Evolutionary conservation across 495 filamentous ascomycete species (phyloP), one percentile per base, ranked within the genome.

Genomic region (Aspergillus olivimuriae): DNA sequence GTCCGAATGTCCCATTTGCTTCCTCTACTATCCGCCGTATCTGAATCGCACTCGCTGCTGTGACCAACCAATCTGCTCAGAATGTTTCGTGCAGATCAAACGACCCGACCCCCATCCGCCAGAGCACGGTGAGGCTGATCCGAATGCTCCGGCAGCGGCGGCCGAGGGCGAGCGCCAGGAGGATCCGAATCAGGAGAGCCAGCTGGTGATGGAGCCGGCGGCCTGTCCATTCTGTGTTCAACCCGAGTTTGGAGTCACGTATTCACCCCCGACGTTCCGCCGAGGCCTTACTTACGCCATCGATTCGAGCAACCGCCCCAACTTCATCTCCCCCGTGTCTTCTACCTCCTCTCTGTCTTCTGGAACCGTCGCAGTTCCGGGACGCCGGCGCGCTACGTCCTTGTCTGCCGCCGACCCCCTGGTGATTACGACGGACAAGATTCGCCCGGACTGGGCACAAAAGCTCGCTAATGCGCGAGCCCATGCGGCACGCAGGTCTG

Each of bases 11-110:
- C 91, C 94, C 16, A 94, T 98, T 41, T 98, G 92, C 68, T 94
- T 96, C 60, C 68, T 98, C 19, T 91, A 89, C 58, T 98, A 95
- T 52, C 92, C 92, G 2, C 90, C 91, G 2, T 94, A 94, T 57
- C 70, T 97, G n/a, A 97, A 98, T 60, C 85, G 83, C 36, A 97
- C 92, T 2, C 73, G 92, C 50, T 98, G 92, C 58, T 98, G 92
- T 61, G 91, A 95, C 55, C 92, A 98, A 58, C 75, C 88, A 4
- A 97, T 98, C 44, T 98, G 92, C 69, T 97, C 92, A 35, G 92
- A 98, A 68, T 98, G 92, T 60, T 98, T 98, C 54, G 94, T 98
- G 7, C 92, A 98, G 59, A 98, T 98, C 59, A 98, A 95, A 69
- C 80, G 92, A 18, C 87, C 91, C 7, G 92, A 98, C 54, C 92